Conservation (phyloP, 768 basidiomycete genomes). For the Phallus indusiatus region DNA sequence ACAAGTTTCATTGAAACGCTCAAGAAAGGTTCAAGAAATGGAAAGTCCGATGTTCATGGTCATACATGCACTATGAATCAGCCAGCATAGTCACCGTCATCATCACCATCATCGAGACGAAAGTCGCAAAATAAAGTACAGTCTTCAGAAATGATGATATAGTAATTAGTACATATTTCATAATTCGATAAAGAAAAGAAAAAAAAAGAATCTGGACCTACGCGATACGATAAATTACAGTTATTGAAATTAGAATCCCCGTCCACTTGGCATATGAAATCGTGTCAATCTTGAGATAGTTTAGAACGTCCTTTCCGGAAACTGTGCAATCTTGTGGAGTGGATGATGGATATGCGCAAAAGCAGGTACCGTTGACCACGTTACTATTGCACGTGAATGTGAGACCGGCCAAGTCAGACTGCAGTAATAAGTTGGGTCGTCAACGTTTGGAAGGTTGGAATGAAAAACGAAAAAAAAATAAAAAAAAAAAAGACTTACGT, state of each 20-base stretch:
- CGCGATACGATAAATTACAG: neutral
- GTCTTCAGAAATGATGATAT: too few relatives aligned
- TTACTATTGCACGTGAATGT: slow-evolving; percentile 34
- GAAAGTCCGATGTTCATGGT: too few relatives aligned
- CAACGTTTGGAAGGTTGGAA: slow-evolving; percentile 12
- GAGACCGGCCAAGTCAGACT: slow-evolving; percentile 42
- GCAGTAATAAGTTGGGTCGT: too few relatives aligned
- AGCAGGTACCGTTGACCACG: slow-evolving; percentile 26
- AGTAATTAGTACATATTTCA: too few relatives aligned
- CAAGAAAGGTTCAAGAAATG: too few relatives aligned
- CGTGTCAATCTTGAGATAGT: neutral
- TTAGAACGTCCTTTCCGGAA: neutral
- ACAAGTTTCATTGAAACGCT: too few relatives aligned
- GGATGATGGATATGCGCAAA: slow-evolving; percentile 43
- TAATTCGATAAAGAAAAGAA: neutral
- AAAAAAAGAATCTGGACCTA: neutral
- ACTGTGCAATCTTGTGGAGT: neutral
- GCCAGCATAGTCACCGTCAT: too few relatives aligned
- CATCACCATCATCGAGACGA: neutral
- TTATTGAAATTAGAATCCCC: neutral
- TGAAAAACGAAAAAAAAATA: too few relatives aligned
- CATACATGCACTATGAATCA: too few relatives aligned
- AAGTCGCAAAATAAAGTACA: neutral
- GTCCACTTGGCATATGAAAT: neutral
- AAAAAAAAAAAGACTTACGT: too few relatives aligned